Percentiles rank a stretch among this genome's conserved stretches.
Conservation (phyloP, 805 yeast genomes). For the Metschnikowia hibisci region DNA sequence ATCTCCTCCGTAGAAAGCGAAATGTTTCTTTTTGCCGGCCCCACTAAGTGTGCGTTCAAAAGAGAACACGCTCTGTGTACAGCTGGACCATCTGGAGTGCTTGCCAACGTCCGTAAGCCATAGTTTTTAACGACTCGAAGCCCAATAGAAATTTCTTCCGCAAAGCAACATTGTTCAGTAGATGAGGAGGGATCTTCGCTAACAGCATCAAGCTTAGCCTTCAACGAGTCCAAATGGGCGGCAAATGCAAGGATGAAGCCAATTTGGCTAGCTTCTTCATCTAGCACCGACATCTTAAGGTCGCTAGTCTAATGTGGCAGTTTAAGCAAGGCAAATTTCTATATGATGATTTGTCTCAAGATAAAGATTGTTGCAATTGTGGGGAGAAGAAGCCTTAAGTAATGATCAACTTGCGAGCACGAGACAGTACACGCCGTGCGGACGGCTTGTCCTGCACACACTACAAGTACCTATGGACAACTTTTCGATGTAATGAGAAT, state of each 20-base stretch:
- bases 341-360: too few species aligned
- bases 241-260: constrained; percentile 26
- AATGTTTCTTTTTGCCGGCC: constrained; percentile 14
- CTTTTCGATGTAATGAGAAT: too few species aligned
- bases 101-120: constrained; percentile 12
- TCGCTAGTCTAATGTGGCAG: background rate
- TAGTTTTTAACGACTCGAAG: constrained; percentile 14
- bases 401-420: background rate
- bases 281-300: background rate
- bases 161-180: constrained; percentile 18
- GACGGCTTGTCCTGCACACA: too few species aligned
- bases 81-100: constrained; percentile 14
- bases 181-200: constrained; percentile 14
- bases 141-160: constrained; percentile 20
- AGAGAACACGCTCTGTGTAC: constrained; percentile 8
- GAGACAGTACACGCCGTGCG: too few species aligned
- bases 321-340: too few species aligned
- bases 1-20: constrained; percentile 16
- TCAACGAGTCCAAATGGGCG: constrained; percentile 20
- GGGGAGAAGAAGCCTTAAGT: background rate
- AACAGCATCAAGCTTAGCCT: constrained; percentile 3
- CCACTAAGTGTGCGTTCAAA: constrained; percentile 20
- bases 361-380: background rate
- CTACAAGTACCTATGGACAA: too few species aligned
- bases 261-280: constrained; percentile 12